Evolutionary conservation across 2,329 filamentous ascomycete species (phyloP).

Genomic region (Aspergillus candidus): DNA sequence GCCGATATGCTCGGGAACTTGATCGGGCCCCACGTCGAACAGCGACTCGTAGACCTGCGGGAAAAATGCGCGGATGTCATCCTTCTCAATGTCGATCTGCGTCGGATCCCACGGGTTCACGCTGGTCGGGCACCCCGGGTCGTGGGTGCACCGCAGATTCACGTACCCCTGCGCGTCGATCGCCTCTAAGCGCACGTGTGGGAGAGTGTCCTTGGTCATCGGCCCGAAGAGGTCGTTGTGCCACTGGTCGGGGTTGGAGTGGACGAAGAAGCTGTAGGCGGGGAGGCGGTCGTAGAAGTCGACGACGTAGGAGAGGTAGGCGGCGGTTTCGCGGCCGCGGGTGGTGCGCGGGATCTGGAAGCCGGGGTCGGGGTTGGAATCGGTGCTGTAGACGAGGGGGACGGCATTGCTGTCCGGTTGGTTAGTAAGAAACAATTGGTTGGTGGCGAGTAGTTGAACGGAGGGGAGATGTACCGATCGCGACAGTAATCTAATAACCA

Average conservation of each 20-base stretch:
- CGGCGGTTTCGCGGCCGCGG: conserved; percentile 57
- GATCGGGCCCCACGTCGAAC: conserved; percentile 17
- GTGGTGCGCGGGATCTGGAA: conserved; percentile 22
- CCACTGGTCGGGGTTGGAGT: conserved; percentile 53
- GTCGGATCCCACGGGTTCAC: conserved; percentile 26
- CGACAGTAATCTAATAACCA: conserved; percentile 18
- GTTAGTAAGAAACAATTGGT: not conserved
- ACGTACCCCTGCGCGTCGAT: conserved; percentile 35
- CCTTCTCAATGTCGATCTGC: conserved; percentile 17
- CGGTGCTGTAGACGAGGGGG: conserved; percentile 26
- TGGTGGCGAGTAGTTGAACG: not conserved
- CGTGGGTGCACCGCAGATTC: conserved; percentile 34
- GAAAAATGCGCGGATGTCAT: conserved; percentile 22
- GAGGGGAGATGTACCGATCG: conserved; percentile 11
- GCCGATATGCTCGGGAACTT: conserved; percentile 24
- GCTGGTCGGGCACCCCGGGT: conserved; percentile 35
- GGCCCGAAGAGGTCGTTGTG: conserved; percentile 48
- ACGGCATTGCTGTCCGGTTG: conserved; percentile 8
- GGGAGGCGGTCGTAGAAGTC: conserved; percentile 56
- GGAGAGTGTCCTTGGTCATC: conserved; percentile 23
- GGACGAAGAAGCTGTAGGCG: conserved; percentile 56
- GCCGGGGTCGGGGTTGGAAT: conserved; percentile 16
- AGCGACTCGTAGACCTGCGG: conserved; percentile 22
- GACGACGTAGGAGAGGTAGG: conserved; percentile 57
- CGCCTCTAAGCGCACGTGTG: conserved; percentile 30